phyloP scores from a whole-genome alignment of 768 basidiomycete species.

The Sarcomyxa edulis region DNA sequence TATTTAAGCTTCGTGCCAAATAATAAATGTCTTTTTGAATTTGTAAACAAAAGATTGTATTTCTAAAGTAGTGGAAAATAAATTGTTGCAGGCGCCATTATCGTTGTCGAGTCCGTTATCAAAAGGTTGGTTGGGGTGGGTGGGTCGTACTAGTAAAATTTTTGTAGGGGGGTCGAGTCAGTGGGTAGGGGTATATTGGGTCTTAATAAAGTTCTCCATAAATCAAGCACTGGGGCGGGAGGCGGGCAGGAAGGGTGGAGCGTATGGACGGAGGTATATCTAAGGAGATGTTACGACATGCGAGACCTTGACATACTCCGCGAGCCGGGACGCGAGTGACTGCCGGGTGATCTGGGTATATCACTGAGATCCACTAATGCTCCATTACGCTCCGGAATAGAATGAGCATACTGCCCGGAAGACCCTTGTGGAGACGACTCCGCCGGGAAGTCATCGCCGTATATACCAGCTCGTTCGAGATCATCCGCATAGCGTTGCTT shows the following conservation, averaged over 20 bases:
- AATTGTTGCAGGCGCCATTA: background rate
- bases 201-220: too few species aligned
- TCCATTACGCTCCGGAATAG: too few species aligned
- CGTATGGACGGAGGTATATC: background rate
- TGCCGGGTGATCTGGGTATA: constrained; percentile 7
- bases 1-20: too few species aligned
- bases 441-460: constrained; percentile 7
- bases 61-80: too few species aligned
- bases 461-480: constrained; percentile 23
- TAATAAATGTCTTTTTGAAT: too few species aligned
- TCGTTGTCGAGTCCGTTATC: background rate
- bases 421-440: background rate
- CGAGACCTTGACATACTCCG: constrained; percentile 9
- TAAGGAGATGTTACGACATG: too few species aligned
- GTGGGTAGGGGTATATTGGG: background rate
- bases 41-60: too few species aligned
- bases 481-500: constrained; percentile 36
- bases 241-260: background rate
- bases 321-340: constrained; percentile 4
- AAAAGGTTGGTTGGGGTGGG: background rate
- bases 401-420: background rate
- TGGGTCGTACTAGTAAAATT: background rate
- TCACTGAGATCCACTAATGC: constrained; percentile 15
- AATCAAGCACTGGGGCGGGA: too few species aligned
- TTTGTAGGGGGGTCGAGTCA: background rate